Evolutionary conservation across 768 basidiomycete genomes (phyloP).

Genomic region (Auriscalpium microsporum): DNA sequence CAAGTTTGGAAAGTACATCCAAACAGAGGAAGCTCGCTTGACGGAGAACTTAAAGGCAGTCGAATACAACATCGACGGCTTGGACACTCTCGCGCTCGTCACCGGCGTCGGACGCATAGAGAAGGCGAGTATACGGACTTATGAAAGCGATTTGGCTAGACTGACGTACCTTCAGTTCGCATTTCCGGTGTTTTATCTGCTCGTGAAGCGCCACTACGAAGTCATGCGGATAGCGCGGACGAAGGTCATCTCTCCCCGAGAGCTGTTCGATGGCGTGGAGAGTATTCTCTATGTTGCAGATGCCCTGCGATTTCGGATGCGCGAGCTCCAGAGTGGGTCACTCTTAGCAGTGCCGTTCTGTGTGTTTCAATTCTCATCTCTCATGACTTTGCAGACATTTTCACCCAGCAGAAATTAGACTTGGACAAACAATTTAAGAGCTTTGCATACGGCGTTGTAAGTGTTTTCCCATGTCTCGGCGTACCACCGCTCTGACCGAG

Average conservation of each 20-base stretch:
- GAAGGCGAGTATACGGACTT: constrained; percentile 9
- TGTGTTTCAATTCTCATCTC: not conserved
- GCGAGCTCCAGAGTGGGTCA: not conserved
- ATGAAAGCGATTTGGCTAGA: not conserved
- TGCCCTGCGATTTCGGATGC: not conserved
- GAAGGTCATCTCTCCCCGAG: not conserved
- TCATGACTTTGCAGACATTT: not conserved
- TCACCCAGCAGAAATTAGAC: not conserved
- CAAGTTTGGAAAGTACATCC: constrained; percentile 13
- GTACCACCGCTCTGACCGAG: not conserved
- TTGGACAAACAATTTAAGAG: not conserved
- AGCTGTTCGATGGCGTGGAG: not conserved
- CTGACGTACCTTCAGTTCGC: not conserved
- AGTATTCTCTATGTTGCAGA: not conserved
- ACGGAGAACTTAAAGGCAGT: constrained; percentile 14
- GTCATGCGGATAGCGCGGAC: not conserved
- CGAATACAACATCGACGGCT: constrained; percentile 19
- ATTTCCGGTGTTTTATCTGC: constrained; percentile 3
- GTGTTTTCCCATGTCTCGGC: not conserved
- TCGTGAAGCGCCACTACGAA: constrained; percentile 7
- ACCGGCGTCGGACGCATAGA: constrained; percentile 18
- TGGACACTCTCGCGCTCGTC: constrained; percentile 18
- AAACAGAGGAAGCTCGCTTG: constrained; percentile 19
- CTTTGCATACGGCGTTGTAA: not conserved
- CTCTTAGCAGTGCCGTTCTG: not conserved